phyloP scores from a whole-genome alignment of 1,284 basidiomycete species.

The Naganishia liquefaciens region DNA sequence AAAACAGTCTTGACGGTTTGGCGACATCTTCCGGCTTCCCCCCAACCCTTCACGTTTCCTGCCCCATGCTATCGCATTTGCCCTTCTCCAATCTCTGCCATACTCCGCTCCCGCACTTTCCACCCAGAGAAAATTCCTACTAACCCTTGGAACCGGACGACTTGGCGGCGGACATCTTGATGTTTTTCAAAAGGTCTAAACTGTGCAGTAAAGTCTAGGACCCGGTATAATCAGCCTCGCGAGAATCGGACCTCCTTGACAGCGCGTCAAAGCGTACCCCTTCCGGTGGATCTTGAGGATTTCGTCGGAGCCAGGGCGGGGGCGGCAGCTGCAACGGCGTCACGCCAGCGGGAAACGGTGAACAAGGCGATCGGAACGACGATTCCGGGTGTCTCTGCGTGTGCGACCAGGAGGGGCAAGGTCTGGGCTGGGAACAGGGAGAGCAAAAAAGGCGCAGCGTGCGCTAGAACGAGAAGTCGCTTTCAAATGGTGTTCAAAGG shows the following conservation, averaged over 20 bases:
- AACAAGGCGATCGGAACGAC: conserved; percentile 25
- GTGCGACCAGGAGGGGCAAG: not conserved
- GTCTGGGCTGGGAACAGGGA: not conserved
- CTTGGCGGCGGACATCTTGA: conserved; percentile 28
- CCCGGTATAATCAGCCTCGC: conserved; percentile 9
- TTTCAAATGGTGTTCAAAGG: too few species aligned
- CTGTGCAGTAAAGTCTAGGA: conserved; percentile 25
- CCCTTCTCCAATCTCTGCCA: not conserved
- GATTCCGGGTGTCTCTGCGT: conserved; percentile 4
- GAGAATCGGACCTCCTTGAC: not conserved
- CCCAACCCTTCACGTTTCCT: not conserved
- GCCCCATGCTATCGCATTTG: not conserved
- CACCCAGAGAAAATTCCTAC: conserved; percentile 3
- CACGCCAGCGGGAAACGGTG: conserved; percentile 3
- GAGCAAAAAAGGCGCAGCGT: not conserved
- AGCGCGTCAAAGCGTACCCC: conserved; percentile 5
- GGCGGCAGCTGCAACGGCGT: conserved; percentile 8
- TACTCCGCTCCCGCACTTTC: not conserved
- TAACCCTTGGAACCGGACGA: conserved; percentile 25
- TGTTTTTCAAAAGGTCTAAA: conserved; percentile 26
- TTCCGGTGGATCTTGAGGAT: conserved; percentile 29
- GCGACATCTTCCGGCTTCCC: not conserved
- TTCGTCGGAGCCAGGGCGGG: conserved; percentile 19
- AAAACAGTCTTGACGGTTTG: not conserved
- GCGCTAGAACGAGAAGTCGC: not conserved